phyloP scores from a whole-genome alignment of 805 yeast species.

The Candida sonorensis region DNA sequence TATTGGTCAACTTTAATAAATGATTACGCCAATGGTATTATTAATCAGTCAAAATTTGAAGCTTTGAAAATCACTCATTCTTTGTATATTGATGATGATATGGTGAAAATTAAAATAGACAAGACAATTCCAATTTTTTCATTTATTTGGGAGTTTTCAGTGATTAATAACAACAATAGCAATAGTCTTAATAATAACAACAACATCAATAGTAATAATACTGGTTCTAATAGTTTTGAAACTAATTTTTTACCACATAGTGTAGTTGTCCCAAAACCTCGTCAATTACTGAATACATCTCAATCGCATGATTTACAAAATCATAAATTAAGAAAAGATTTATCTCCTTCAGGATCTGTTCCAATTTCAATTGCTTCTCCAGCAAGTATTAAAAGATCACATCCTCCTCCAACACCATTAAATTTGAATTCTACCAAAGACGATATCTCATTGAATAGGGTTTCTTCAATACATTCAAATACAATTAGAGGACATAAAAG shows the following conservation, averaged over 20 bases:
- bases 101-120: slow-evolving; percentile 9
- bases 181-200: too few species aligned
- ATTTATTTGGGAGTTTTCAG: slow-evolving; percentile 27
- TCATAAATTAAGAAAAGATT: too few species aligned
- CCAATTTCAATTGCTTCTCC: slow-evolving; percentile 1
- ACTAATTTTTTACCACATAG: slow-evolving; percentile 20
- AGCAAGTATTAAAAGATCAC: slow-evolving; percentile 1
- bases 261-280: slow-evolving; percentile 12
- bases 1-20: slow-evolving; percentile 27
- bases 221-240: too few species aligned
- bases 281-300: too few species aligned
- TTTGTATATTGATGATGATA: slow-evolving; percentile 23
- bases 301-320: too few species aligned
- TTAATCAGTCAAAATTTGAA: slow-evolving; percentile 15
- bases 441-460: slow-evolving; percentile 1
- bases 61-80: slow-evolving; percentile 23
- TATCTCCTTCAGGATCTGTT: slow-evolving; percentile 1
- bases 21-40: slow-evolving; percentile 26
- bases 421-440: not conserved
- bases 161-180: too few species aligned
- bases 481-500: slow-evolving; percentile 25
- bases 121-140: slow-evolving; percentile 19
- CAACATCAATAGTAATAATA: too few species aligned
- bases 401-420: slow-evolving; percentile 2
- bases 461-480: not conserved